Evolutionary conservation across 2,329 filamentous ascomycete genomes (phyloP), one percentile per base, ranked within the genome.

Genomic region (Penicillium sp.): DNA sequence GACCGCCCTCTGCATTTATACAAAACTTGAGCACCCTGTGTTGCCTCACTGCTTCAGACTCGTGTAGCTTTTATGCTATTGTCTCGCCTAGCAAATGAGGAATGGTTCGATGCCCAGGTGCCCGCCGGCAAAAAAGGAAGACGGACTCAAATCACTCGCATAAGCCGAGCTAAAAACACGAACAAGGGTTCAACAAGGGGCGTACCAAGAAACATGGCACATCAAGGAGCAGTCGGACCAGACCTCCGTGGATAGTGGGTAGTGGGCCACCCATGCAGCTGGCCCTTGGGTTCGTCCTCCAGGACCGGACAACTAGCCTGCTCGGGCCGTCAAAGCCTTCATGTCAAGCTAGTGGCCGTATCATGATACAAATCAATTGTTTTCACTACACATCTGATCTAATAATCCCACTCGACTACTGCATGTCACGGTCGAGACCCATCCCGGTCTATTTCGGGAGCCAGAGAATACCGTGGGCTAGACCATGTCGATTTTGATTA

Each of bases 191-290:
- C 45, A 26, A 51, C 28, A 57, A 44, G 50, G 47, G 46, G 42
- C 47, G 34, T 46, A 50, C 28, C 36, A 42, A 38, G 42, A 44
- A 31, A 24, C 48, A 47, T 43, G 49, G 51, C 46, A 60, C 49
- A 56, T 54, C 54, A 57, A 59, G 60, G 48, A 60, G 48, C 45
- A 55, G 49, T 47, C 50, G 42, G 53, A 38, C 50, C 57, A 45
- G 46, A 58, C 56, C 45, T 54, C 56, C 54, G 49, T 61, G 48
- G 50, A 51, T 36, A 47, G 53, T 61, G 58, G 58, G 51, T 36
- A 47, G 52, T 61, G 60, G 58, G 51, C 58, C 54, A 53, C 45
- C 21, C 44, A 56, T 63, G 51, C 53, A 57, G 55, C 57, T 56
- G 52, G 53, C 39, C 51, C 54, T 54, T 54, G 52, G 47, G 41